phyloP scores from a whole-genome alignment of 306 rosid species.

The Astragalus membranaceus region DNA sequence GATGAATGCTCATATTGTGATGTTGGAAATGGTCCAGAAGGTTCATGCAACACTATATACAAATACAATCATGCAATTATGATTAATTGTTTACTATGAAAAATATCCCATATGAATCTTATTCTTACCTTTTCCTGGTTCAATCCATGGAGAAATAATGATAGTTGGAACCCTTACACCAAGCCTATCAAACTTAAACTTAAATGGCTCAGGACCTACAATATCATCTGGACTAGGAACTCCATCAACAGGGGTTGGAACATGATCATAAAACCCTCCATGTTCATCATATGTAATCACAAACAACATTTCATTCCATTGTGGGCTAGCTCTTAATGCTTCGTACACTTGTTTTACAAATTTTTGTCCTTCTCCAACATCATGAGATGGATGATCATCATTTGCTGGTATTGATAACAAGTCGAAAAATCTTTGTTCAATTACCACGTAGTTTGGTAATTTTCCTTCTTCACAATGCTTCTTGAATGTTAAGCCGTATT shows the following conservation, averaged over 20 bases:
- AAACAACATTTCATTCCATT: constrained; percentile 70
- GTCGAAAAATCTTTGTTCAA: constrained; percentile 62
- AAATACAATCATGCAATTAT: not conserved
- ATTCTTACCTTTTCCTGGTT: constrained; percentile 7
- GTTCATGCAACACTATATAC: constrained; percentile 18
- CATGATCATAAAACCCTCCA: constrained; percentile 36
- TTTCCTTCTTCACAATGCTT: constrained; percentile 61
- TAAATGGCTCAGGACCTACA: constrained; percentile 14
- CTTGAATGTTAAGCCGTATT: constrained; percentile 46
- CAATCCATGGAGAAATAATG: constrained; percentile 21
- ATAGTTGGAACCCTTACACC: constrained; percentile 26
- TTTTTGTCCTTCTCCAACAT: constrained; percentile 61
- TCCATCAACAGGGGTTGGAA: constrained; percentile 18
- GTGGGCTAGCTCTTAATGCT: constrained; percentile 58
- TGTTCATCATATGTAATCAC: constrained; percentile 69
- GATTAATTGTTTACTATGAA: not conserved
- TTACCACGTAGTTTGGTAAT: constrained; percentile 67
- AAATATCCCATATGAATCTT: not conserved
- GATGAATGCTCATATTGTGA: constrained; percentile 29
- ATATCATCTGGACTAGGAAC: constrained; percentile 15
- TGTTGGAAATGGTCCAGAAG: constrained; percentile 19
- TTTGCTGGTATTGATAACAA: constrained; percentile 37
- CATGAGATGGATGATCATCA: constrained; percentile 84
- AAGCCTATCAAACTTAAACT: constrained; percentile 18
- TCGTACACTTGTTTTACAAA: constrained; percentile 62